A percentile compares a stretch with the other conserved stretches of the same genome.
Evolutionary conservation across 129 eudicot species (phyloP).

Genomic region (Chrysanthemum makinoi): DNA sequence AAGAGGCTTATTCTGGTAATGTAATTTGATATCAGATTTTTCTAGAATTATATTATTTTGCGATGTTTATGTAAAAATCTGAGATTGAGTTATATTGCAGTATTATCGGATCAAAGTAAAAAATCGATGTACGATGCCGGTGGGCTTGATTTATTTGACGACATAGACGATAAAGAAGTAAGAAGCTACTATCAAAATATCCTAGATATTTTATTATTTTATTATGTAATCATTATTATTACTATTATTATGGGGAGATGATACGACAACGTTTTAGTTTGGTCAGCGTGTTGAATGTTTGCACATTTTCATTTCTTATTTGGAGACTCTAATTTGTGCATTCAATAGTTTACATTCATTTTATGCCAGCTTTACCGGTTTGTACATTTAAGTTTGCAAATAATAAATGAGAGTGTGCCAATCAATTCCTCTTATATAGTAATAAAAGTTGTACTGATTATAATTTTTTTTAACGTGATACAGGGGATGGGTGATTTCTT

Average conservation of each 20-base stretch:
- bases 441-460: slow-evolving; percentile 8
- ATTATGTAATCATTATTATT: background rate
- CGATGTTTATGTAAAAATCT: background rate
- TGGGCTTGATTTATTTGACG: slow-evolving; percentile 57
- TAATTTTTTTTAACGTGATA: background rate
- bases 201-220: slow-evolving; percentile 30
- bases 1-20: slow-evolving; percentile 89
- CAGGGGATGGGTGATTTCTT: slow-evolving; percentile 88
- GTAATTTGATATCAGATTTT: background rate
- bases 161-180: slow-evolving; percentile 68
- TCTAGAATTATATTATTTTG: background rate
- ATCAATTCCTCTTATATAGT: no score
- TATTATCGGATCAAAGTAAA: slow-evolving; percentile 70
- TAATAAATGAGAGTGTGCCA: no score
- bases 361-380: no score
- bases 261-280: background rate
- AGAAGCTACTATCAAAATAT: slow-evolving; percentile 32
- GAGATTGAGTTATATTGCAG: slow-evolving; percentile 29
- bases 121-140: slow-evolving; percentile 92
- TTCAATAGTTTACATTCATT: no score
- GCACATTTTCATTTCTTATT: no score
- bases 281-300: background rate
- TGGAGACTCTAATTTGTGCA: no score
- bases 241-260: background rate
- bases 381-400: no score